phyloP scores from a whole-genome alignment of 148 eudicot species.

The Camellia sinensis region DNA sequence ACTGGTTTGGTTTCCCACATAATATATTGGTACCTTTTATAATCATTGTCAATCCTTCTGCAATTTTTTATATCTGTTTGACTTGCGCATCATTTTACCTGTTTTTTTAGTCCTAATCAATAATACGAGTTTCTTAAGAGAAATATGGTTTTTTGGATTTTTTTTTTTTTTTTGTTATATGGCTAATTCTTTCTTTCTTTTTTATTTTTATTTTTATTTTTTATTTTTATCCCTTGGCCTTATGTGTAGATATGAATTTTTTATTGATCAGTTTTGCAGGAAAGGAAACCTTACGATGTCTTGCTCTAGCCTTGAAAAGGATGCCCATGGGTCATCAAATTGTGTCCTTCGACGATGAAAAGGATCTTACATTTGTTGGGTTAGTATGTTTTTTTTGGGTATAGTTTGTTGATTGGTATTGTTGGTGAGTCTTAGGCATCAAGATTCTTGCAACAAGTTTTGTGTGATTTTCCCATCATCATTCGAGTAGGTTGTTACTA shows the following conservation, averaged over 20 bases:
- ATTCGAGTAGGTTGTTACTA: neutral
- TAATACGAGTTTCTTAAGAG: neutral
- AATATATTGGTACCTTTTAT: neutral
- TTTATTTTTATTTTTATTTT: neutral
- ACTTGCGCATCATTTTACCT: neutral
- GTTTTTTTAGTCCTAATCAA: neutral
- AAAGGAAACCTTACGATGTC: slow-evolving; percentile 92
- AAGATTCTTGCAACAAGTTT: neutral
- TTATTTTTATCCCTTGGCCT: slow-evolving; percentile 4
- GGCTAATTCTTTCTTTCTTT: neutral
- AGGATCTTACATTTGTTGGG: slow-evolving; percentile 96
- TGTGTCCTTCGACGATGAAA: slow-evolving; percentile 76
- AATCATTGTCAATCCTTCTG: neutral
- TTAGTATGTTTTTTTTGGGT: slow-evolving; percentile 83
- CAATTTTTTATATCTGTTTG: neutral
- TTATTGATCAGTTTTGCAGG: slow-evolving; percentile 83
- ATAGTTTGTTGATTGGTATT: slow-evolving; percentile 9
- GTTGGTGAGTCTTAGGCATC: neutral
- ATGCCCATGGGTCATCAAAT: slow-evolving; percentile 73
- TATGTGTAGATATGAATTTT: neutral
- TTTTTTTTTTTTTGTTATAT: neutral
- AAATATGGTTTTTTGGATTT: neutral
- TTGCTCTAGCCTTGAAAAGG: slow-evolving; percentile 83
- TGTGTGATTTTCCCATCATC: neutral
- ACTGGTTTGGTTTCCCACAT: neutral